Base-by-base conservation (phyloP, 2,329 filamentous ascomycete species). In the Botryotinia narcissicola region DNA sequence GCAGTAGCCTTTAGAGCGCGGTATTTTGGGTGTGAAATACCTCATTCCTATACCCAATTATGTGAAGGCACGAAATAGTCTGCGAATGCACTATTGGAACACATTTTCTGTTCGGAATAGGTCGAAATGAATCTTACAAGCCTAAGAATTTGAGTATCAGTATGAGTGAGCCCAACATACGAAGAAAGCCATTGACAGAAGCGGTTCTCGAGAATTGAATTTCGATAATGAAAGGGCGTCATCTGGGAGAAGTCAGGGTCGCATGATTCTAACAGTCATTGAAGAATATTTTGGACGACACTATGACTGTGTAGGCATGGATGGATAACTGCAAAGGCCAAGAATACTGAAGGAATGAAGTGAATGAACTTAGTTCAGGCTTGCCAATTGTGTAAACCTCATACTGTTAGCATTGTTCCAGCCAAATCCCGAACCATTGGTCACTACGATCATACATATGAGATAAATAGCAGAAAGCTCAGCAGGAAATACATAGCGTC, bases 241-340 rank as follows among this genome's bases (percentile, higher is more conserved):
- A 4, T 29, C 1, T 4, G 5, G 0, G 29, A 29, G 51, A 29
- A 54, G 0, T 18, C 14, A 6, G 0, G n/a, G 0, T 54, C 51
- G 25, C n/a, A 18, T 0, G 6, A 54, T 6, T 54, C 51, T n/a
- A 2, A 1, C 7, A 3, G 14, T 18, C n/a, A 16, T 16, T 6
- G 3, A 54, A 4, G 14, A 8, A 0, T 29, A 6, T 8, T 29
- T 54, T 16, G 3, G 7, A 29, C 6, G 16, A 18, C 51, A 9
- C n/a, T 8, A 8, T 29, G 25, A 14, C 14, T n/a, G 6, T 10
- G 4, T 51, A 32, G 32, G 32, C 32, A 29, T 18, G 6, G 48
- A 12, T 7, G 2, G n/a, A 18, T 18, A 18, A 25, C n/a, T 18
- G 3, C 6, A 6, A 54, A n/a, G 14, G 6, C 0, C 2, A n/a